phyloP scores from a whole-genome alignment of 495 filamentous ascomycete species.

The Lasiosphaeria hispida region DNA sequence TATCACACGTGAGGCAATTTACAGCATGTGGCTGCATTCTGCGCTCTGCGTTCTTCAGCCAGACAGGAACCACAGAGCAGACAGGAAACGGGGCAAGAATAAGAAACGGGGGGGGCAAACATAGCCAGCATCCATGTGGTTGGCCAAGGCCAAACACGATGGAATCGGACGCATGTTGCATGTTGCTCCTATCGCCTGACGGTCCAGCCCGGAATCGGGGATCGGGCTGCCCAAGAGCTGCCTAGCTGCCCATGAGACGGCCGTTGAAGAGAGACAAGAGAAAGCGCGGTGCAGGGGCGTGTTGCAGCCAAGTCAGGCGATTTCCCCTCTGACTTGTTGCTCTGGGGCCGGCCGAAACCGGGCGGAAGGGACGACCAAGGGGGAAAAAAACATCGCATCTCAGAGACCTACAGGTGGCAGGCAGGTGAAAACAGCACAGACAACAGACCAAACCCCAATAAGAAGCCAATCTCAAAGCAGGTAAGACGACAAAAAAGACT shows the following conservation, averaged over 20 bases:
- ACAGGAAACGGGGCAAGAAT: neutral
- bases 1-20: neutral
- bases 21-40: too few species aligned
- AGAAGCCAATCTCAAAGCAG: neutral
- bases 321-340: neutral
- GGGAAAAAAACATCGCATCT: conserved; percentile 6
- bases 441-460: neutral
- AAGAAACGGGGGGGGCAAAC: neutral
- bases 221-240: neutral
- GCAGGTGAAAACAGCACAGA: neutral
- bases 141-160: neutral
- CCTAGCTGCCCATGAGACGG: neutral
- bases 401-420: neutral
- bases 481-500: conserved; percentile 2
- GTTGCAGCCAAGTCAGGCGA: conserved; percentile 5
- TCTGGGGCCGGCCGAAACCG: conserved; percentile 14
- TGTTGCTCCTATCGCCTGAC: neutral
- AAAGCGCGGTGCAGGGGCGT: neutral
- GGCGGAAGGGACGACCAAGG: neutral
- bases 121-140: neutral
- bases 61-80: neutral
- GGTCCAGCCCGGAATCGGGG: neutral
- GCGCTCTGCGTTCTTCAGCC: too few species aligned
- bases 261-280: neutral
- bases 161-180: neutral